These are phyloP conservation scores for Pinus tabuliformis DNA, from an alignment of 75 land plant genomes.

Conservation along the genomic window DNA sequence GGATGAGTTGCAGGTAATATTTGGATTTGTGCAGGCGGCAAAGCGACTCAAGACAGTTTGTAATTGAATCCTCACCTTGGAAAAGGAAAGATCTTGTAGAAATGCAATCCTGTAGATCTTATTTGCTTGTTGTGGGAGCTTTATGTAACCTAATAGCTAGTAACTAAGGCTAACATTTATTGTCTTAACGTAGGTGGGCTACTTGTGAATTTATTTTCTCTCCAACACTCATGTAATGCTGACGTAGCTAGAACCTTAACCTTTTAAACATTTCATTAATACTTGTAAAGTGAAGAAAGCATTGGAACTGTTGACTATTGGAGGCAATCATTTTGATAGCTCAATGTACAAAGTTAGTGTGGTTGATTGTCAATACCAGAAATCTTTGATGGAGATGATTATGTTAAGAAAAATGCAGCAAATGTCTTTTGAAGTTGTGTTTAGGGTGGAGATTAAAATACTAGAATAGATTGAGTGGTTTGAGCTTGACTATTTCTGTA, in stretches of 20 bases:
- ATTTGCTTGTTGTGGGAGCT: slow-evolving; percentile 4
- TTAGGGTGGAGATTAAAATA: slow-evolving; percentile 1
- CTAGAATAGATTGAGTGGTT: not conserved
- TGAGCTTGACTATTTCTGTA: not conserved
- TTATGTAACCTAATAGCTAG: slow-evolving; percentile 1
- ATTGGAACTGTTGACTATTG: not conserved
- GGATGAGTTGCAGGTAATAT: slow-evolving; percentile 49
- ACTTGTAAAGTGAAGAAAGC: not conserved
- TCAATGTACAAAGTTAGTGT: slow-evolving; percentile 5
- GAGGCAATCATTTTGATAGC: slow-evolving; percentile 6
- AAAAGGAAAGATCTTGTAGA: slow-evolving; percentile 4
- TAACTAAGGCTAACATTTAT: not conserved
- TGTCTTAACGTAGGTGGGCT: slow-evolving; percentile 2
- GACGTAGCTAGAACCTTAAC: not conserved
- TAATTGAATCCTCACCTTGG: slow-evolving; percentile 5
- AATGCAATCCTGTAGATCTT: not conserved
- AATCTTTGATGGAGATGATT: slow-evolving; percentile 6
- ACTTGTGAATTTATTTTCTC: slow-evolving; percentile 4
- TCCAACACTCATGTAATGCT: not conserved
- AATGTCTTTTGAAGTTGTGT: not conserved
- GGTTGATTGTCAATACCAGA: not conserved
- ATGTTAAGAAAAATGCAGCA: slow-evolving; percentile 6
- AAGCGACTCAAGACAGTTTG: slow-evolving; percentile 38
- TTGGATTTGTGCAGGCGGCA: slow-evolving; percentile 50
- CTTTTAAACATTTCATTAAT: not conserved